Base-by-base conservation (phyloP, 2,329 filamentous ascomycete genomes). In the Penicillium sclerotigenum region DNA sequence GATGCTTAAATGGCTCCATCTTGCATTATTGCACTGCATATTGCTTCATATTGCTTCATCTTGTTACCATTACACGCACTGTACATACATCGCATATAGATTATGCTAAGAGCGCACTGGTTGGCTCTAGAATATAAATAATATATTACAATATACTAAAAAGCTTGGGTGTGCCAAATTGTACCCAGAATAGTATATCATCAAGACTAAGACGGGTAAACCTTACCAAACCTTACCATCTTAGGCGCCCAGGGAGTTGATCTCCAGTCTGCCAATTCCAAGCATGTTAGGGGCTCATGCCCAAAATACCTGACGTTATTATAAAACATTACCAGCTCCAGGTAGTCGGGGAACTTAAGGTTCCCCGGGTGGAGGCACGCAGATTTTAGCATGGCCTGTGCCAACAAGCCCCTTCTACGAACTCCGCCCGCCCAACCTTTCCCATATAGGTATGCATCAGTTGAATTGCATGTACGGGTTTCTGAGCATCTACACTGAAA, bases 81-180 rank as follows among this genome's bases (percentile, higher is more conserved):
- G 47, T 52, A 56, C 5, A 56, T 56, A 56, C 8, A 40, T 26
- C 9, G 53, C 53, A 56, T 56, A 56, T 52, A 52, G 53, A 56
- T 14, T 45, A 56, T 52, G 40, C 48, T 20, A 6, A 26, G 53
- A 46, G 53, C 22, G 14, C 53, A 46, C 53, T 47, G 53, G 53
- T 45, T 56, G 53, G n/a, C 53, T 56, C 53, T 33, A n/a, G 16
- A 40, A 43, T 26, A 47, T 46, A 46, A 33, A 56, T 52, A 49
- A 40, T 52, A 24, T 0, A 13, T 24, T 34, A 13, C 4, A 22
- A 16, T 20, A 22, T 33, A 14, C 14, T n/a, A 6, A 46, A 29
- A 5, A 28, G 16, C 14, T 43, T n/a, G n/a, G n/a, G n/a, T n/a
- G n/a, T n/a, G n/a, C n/a, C n/a, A n/a, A n/a, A n/a, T n/a, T n/a